Evolutionary conservation across 2,329 filamentous ascomycete species (phyloP).

Genomic region (Talaromyces pinophilus): DNA sequence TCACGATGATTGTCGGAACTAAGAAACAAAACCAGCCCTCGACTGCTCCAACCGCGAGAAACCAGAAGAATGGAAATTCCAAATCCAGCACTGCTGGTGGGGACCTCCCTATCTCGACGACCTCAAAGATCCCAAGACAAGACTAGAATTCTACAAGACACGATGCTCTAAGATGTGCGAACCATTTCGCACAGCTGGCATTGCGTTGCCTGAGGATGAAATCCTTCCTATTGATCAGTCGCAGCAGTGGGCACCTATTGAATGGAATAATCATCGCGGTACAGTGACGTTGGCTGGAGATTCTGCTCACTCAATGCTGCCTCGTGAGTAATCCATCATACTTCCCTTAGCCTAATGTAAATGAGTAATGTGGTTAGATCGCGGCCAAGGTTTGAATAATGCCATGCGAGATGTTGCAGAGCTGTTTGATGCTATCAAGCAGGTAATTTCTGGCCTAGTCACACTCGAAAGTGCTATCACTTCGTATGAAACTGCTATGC

Average conservation of each 20-base stretch:
- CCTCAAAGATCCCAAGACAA: conserved; percentile 12
- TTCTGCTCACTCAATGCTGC: conserved; percentile 19
- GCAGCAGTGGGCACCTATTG: conserved; percentile 17
- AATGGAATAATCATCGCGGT: conserved; percentile 16
- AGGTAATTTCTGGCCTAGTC: background rate
- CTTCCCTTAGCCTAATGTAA: background rate
- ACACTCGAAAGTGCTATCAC: background rate
- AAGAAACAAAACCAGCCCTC: background rate
- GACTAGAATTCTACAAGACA: conserved; percentile 8
- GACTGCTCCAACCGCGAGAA: conserved; percentile 13
- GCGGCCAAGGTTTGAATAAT: conserved; percentile 20
- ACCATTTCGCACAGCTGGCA: conserved; percentile 15
- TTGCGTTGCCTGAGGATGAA: conserved; percentile 14
- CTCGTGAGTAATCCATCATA: conserved; percentile 6
- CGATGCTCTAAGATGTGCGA: conserved; percentile 18
- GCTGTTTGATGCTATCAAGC: conserved; percentile 8
- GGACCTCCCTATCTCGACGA: conserved; percentile 12
- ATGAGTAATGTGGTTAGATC: background rate
- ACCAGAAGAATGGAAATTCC: conserved; percentile 20
- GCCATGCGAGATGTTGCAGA: conserved; percentile 15
- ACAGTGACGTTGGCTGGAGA: conserved; percentile 16
- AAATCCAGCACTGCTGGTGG: conserved; percentile 19
- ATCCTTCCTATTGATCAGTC: conserved; percentile 13
- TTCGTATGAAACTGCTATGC: conserved; percentile 16
- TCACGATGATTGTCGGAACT: background rate